Base-by-base conservation (phyloP, 129 eudicot species). In the Dittrichia graveolens region DNA sequence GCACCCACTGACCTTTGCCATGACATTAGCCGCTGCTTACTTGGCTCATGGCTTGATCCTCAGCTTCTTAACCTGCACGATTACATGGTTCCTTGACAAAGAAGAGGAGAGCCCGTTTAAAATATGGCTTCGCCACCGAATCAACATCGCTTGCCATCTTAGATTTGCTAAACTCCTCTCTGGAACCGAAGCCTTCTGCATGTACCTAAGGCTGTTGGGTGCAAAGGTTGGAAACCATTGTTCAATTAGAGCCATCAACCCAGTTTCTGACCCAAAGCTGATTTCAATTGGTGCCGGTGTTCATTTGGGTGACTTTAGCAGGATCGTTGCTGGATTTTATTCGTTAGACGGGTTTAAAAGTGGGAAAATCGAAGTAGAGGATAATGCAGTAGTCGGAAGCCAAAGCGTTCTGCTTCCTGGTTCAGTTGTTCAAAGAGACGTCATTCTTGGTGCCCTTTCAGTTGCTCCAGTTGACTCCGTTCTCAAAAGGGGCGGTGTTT, bases 381-480 rank as follows among this genome's bases (percentile, higher is more conserved):
- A 87, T 55, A 90, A 90, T 55, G 78, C 88, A 24, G 91, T 90
- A 40, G 53, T 90, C 9, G 96, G 96, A 58, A 90, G 95, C 81
- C 95, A 87, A 78, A 85, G 91, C 83, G 59, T 90, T 72, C 69
- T 87, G 53, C 87, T 90, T 56, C 96, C 96, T 13, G 95, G 89
- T 63, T 84, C 95, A 18, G 82, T 86, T 56, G 61, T 87, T 67
- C 81, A 90, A 69, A 78, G 75, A 3, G 81, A 77, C 7, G 96
- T 90, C 75, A 82, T 90, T 72, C 91, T 90, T 72, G 96, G 96
- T 4, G 96, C 96, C 42, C 91, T 90, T 72, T 90, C 96, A 15
- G 86, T 80, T 52, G 91, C 95, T 79, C 96, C 96, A 34, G 19
- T 75, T 7, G 86, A 85, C 48, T 74, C 91, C 2, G 80, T 87